phyloP scores from a whole-genome alignment of 179 eudicot species.

The Vitellaria paradoxa region DNA sequence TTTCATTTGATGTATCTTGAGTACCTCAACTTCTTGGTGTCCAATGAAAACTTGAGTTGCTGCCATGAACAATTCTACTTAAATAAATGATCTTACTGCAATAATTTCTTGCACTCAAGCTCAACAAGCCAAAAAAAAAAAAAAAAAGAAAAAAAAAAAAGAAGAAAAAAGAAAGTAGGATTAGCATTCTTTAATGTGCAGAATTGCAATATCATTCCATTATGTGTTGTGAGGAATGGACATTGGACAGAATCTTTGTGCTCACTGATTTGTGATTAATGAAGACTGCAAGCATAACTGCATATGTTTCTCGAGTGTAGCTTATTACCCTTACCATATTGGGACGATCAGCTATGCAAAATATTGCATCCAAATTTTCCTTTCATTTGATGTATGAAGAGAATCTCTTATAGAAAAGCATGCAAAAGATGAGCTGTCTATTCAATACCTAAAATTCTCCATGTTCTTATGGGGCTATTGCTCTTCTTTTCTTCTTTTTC shows the following conservation, averaged over 20 bases:
- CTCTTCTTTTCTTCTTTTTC: not conserved
- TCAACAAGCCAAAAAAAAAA: too few species aligned
- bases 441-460: too few species aligned
- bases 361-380: not conserved
- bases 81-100: too few species aligned
- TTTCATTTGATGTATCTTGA: not conserved
- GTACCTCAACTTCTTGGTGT: too few species aligned
- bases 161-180: too few species aligned
- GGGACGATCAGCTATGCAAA: not conserved
- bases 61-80: too few species aligned
- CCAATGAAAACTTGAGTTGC: too few species aligned
- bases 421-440: not conserved
- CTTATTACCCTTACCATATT: too few species aligned
- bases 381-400: not conserved
- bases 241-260: not conserved
- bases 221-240: not conserved
- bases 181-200: not conserved
- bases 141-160: too few species aligned
- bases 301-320: too few species aligned
- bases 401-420: not conserved
- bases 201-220: not conserved
- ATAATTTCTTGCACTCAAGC: too few species aligned
- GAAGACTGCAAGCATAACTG: not conserved
- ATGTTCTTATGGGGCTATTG: too few species aligned
- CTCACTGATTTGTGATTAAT: not conserved